A percentile compares a stretch with the other conserved stretches of the same genome.
Conservation (phyloP, 1,284 basidiomycete species). For the Anthracocystis setariae region DNA sequence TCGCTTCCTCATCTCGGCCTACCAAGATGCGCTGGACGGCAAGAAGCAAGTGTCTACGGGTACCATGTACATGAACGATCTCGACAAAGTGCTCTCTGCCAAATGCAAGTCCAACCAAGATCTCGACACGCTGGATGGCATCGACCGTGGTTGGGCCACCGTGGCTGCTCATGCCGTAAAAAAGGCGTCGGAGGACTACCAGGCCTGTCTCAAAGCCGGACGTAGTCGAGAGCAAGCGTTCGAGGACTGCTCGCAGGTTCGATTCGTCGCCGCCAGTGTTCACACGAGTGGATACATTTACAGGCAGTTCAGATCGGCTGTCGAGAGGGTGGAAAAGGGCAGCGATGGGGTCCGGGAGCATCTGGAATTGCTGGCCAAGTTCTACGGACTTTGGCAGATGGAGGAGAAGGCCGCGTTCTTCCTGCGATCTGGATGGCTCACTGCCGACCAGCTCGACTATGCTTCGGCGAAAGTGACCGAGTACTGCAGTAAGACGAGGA, state of each 20-base stretch:
- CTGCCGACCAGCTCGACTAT: slow-evolving; percentile 69
- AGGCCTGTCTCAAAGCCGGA: slow-evolving; percentile 69
- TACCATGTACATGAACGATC: slow-evolving; percentile 71
- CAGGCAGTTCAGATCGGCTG: slow-evolving; percentile 66
- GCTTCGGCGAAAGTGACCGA: slow-evolving; percentile 70
- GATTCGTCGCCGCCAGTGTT: slow-evolving; percentile 72
- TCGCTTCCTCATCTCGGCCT: slow-evolving; percentile 71
- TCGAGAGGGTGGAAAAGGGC: slow-evolving; percentile 55
- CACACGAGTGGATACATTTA: slow-evolving; percentile 67
- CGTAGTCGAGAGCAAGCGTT: slow-evolving; percentile 71
- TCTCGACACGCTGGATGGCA: slow-evolving; percentile 70
- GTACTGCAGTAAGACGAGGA: slow-evolving; percentile 70
- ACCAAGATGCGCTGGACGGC: slow-evolving; percentile 70
- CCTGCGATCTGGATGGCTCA: slow-evolving; percentile 70
- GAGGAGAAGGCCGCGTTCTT: slow-evolving; percentile 73
- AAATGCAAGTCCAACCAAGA: slow-evolving; percentile 69
- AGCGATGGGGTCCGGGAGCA: slow-evolving; percentile 61
- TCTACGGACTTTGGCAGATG: slow-evolving; percentile 72
- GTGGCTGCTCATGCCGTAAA: slow-evolving; percentile 72
- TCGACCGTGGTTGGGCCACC: slow-evolving; percentile 71
- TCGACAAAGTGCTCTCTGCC: slow-evolving; percentile 67
- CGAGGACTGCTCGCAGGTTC: slow-evolving; percentile 72
- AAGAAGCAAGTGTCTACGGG: slow-evolving; percentile 68
- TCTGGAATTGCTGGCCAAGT: slow-evolving; percentile 55
- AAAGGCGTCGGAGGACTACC: slow-evolving; percentile 71